Conservation (phyloP, 2,329 filamentous ascomycete species). For the Leptoxyphium fumago region DNA sequence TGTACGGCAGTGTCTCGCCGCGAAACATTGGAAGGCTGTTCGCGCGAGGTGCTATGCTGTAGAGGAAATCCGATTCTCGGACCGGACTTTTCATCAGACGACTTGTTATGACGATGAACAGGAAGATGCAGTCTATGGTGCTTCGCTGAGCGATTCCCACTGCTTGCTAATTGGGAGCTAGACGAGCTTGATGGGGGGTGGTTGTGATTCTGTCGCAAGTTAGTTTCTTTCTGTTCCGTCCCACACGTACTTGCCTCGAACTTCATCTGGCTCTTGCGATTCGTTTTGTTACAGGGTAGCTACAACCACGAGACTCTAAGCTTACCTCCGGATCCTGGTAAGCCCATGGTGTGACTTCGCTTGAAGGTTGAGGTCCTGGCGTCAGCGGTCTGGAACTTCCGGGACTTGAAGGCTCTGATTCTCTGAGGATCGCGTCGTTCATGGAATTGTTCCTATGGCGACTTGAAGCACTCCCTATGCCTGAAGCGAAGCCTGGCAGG, state of each 20-base stretch:
- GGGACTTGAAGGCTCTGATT: constrained; percentile 51
- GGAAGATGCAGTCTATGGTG: constrained; percentile 46
- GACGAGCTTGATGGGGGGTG: constrained; percentile 14
- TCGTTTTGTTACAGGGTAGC: too few relatives aligned
- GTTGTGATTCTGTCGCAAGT: constrained; percentile 8
- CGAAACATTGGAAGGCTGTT: constrained; percentile 49
- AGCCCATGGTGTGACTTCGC: constrained; percentile 93
- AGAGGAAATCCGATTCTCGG: constrained; percentile 36
- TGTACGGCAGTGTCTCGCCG: constrained; percentile 33
- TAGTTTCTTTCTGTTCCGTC: not conserved
- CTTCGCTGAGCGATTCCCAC: constrained; percentile 15
- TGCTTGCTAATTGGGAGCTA: constrained; percentile 11
- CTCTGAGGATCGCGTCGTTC: constrained; percentile 43
- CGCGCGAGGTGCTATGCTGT: constrained; percentile 59
- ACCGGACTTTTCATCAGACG: constrained; percentile 41
- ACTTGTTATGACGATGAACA: constrained; percentile 53
- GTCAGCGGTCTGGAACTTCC: constrained; percentile 64
- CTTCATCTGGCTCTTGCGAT: too few relatives aligned
- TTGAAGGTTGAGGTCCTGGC: constrained; percentile 39
- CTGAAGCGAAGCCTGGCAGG: constrained; percentile 39
- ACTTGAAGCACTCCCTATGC: constrained; percentile 16
- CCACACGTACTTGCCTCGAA: not conserved
- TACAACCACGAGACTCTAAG: too few relatives aligned
- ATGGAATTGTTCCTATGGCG: constrained; percentile 73
- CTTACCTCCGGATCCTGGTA: constrained; percentile 45